phyloP scores from a whole-genome alignment of 192 early-diverging fungal species.

The Spizellomyces punctatus region DNA sequence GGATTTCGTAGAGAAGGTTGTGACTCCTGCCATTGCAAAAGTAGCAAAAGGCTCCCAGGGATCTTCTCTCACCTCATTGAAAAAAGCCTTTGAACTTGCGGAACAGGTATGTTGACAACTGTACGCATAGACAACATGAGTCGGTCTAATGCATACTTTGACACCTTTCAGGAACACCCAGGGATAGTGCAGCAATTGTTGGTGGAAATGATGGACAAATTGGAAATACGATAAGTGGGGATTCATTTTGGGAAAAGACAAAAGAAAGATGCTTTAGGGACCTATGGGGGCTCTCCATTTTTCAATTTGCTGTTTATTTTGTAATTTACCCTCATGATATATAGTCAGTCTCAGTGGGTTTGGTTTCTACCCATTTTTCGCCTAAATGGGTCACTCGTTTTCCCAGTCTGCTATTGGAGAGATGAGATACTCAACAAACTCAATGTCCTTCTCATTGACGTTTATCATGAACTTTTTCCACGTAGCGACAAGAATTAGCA shows the following conservation, averaged over 20 bases:
- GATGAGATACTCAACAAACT: slow-evolving; percentile 29
- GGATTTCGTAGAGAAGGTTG: slow-evolving; percentile 16
- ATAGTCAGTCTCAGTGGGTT: no score
- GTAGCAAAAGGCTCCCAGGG: slow-evolving; percentile 10
- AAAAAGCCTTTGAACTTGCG: slow-evolving; percentile 29
- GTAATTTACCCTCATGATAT: not conserved
- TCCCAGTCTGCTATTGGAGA: slow-evolving; percentile 2
- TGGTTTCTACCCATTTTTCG: no score
- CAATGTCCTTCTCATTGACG: slow-evolving; percentile 18
- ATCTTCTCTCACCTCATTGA: slow-evolving; percentile 14
- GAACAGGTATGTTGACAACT: slow-evolving; percentile 17
- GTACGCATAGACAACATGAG: not conserved
- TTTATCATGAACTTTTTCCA: slow-evolving; percentile 23
- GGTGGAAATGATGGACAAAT: slow-evolving; percentile 3
- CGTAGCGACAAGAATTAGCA: no score
- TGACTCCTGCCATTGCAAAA: slow-evolving; percentile 29
- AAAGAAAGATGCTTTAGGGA: no score
- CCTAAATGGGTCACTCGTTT: no score
- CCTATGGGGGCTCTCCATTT: not conserved
- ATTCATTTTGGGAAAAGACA: no score
- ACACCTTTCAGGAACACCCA: slow-evolving; percentile 12
- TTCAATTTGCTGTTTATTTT: slow-evolving; percentile 7
- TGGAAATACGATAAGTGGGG: not conserved
- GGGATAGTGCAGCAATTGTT: slow-evolving; percentile 21
- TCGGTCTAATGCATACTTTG: not conserved